Percentiles rank a stretch among this genome's conserved stretches.
Conservation (phyloP, 192 early-diverging fungal species). For the Coemansia sp. region DNA sequence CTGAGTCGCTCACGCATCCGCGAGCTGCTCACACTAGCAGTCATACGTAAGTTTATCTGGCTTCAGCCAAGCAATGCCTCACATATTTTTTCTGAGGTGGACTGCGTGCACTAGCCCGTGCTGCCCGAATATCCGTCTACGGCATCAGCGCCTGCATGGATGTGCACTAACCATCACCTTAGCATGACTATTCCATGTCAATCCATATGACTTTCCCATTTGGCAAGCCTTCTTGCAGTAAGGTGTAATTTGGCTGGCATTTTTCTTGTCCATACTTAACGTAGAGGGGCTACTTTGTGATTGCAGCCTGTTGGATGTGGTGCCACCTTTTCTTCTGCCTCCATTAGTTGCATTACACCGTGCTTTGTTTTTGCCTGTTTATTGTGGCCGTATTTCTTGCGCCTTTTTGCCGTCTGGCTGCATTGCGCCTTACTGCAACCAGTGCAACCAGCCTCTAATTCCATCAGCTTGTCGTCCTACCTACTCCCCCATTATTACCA, state of each 20-base stretch:
- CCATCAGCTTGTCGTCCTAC: slow-evolving; percentile 4
- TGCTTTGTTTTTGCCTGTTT: slow-evolving; percentile 15
- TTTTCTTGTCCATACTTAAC: not conserved
- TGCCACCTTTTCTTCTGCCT: not conserved
- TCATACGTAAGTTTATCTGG: slow-evolving; percentile 47
- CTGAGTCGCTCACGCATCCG: slow-evolving; percentile 45
- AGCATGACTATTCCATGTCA: not conserved
- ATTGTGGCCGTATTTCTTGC: slow-evolving; percentile 11
- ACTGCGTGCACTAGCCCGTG: not conserved
- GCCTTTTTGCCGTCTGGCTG: slow-evolving; percentile 6
- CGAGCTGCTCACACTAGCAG: slow-evolving; percentile 43
- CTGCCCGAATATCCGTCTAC: not conserved
- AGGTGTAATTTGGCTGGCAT: slow-evolving; percentile 11
- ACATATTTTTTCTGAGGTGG: not conserved
- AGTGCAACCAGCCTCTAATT: slow-evolving; percentile 13
- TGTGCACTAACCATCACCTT: slow-evolving; percentile 8
- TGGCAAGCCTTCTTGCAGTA: slow-evolving; percentile 15
- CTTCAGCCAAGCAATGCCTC: not conserved
- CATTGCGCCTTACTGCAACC: slow-evolving; percentile 26
- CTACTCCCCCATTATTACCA: not conserved
- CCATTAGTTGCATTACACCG: not conserved
- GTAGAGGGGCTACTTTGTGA: not conserved
- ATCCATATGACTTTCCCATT: slow-evolving; percentile 4
- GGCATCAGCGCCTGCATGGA: slow-evolving; percentile 6
- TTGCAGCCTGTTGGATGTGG: not conserved